Evolutionary conservation across 139 green algal genomes (phyloP).

Genomic region (Coelastrella sp.): DNA sequence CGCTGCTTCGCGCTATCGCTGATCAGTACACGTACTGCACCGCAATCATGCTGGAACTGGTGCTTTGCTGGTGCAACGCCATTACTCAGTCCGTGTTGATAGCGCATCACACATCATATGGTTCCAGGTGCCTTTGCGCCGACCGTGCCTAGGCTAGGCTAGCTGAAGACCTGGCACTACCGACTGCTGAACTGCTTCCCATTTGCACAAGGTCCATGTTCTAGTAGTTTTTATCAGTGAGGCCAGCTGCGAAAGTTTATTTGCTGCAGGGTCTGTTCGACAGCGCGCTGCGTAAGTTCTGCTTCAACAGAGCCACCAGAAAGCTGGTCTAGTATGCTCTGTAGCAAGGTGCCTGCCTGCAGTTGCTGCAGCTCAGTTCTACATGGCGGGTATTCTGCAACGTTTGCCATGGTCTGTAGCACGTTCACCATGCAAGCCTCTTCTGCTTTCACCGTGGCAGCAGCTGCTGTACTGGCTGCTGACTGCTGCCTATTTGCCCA

Average conservation of each 20-base stretch:
- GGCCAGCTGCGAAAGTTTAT: not conserved
- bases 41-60: no score
- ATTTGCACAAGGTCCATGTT: no score
- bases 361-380: conserved; percentile 4
- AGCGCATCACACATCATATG: no score
- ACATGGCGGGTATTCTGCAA: conserved; percentile 20
- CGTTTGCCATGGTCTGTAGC: conserved; percentile 25
- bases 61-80: no score
- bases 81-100: no score
- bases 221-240: no score
- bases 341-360: not conserved
- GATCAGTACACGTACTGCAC: no score
- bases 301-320: not conserved
- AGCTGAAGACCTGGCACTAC: not conserved
- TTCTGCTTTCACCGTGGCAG: not conserved
- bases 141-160: no score
- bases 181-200: no score
- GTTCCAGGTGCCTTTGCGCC: no score
- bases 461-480: not conserved
- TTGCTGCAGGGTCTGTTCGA: not conserved
- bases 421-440: not conserved
- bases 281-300: not conserved
- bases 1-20: no score
- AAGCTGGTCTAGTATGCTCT: not conserved
- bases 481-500: not conserved